A percentile compares a stretch with the other conserved stretches of the same genome.
phyloP scores from a whole-genome alignment of 1,284 basidiomycete genomes.

The Austropuccinia psidii region DNA sequence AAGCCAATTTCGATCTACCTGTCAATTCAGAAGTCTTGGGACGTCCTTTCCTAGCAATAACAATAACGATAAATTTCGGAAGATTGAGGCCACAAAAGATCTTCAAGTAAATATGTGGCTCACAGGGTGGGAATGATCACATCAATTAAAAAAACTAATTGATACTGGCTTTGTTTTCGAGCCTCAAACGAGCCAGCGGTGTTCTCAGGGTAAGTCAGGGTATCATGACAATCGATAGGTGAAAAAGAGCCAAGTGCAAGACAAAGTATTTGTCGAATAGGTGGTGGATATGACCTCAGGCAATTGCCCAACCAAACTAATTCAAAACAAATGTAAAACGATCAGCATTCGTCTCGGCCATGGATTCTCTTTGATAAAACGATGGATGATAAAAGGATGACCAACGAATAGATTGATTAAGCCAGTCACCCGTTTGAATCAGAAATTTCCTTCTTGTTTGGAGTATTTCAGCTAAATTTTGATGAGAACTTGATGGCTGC shows the following conservation, averaged over 20 bases:
- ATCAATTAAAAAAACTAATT: conserved; percentile 28
- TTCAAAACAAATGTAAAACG: background rate
- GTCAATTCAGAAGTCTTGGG: too few relatives aligned
- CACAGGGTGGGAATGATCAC: conserved; percentile 14
- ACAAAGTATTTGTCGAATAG: background rate
- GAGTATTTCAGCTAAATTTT: too few relatives aligned
- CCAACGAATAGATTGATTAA: background rate
- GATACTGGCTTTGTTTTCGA: conserved; percentile 24
- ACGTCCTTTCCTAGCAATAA: too few relatives aligned
- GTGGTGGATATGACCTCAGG: background rate
- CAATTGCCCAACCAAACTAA: conserved; percentile 25
- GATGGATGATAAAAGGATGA: background rate
- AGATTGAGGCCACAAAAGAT: too few relatives aligned
- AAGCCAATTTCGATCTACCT: too few relatives aligned
- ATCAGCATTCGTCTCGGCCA: background rate
- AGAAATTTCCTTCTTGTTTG: background rate
- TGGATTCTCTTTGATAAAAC: background rate
- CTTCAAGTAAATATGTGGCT: too few relatives aligned
- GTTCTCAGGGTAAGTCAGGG: background rate
- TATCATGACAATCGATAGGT: background rate
- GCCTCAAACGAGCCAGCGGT: background rate
- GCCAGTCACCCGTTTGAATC: background rate
- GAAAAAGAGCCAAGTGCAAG: conserved; percentile 29
- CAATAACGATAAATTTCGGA: too few relatives aligned
- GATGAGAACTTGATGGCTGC: too few relatives aligned